Evolutionary conservation across 441 rosid genomes (phyloP).

Genomic region (Breynia disticha): DNA sequence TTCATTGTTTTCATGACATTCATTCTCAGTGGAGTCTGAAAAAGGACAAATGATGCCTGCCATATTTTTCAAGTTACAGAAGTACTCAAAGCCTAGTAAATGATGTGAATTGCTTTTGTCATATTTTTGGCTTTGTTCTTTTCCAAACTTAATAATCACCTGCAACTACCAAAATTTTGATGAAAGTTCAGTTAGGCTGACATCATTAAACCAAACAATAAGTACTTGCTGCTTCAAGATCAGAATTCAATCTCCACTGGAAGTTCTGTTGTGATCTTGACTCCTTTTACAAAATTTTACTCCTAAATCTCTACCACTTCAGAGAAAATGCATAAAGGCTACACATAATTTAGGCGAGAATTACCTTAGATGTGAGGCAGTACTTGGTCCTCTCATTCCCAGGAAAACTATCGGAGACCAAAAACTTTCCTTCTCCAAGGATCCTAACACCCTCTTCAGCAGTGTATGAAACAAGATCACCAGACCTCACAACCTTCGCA

Average conservation of each 20-base stretch:
- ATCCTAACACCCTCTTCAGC: slow-evolving; percentile 97
- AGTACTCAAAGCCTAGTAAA: neutral
- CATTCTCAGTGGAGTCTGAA: too few relatives aligned
- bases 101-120: neutral
- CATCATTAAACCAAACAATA: neutral
- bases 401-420: slow-evolving; percentile 94
- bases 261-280: neutral
- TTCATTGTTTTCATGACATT: too few relatives aligned
- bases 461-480: slow-evolving; percentile 81
- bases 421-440: slow-evolving; percentile 84
- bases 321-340: too few relatives aligned
- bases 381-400: slow-evolving; percentile 96
- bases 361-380: slow-evolving; percentile 94
- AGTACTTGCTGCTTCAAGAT: neutral
- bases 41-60: too few relatives aligned
- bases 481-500: slow-evolving; percentile 84
- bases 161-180: neutral
- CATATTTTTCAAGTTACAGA: neutral
- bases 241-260: neutral
- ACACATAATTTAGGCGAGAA: neutral
- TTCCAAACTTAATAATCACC: too few relatives aligned
- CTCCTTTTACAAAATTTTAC: neutral
- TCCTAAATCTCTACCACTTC: too few relatives aligned
- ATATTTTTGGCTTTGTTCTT: neutral
- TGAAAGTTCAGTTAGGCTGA: neutral